Conservation (phyloP, 116 monocot genomes). For the Trichopus zeylanicus region DNA sequence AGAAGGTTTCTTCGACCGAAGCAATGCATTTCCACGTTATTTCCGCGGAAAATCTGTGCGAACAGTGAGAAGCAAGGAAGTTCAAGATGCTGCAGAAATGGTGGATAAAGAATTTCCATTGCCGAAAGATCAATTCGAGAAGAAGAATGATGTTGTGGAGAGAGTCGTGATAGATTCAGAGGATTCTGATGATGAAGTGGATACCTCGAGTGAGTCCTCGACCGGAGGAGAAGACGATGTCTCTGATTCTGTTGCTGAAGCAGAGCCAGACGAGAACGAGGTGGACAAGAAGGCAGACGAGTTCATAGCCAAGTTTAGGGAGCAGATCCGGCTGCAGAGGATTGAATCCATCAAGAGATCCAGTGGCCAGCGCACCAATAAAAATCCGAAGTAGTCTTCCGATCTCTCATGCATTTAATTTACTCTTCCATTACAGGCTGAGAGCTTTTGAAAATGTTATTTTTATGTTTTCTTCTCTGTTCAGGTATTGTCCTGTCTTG, state of each 20-base stretch:
- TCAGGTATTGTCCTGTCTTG: no score
- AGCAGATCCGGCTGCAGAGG: conserved; percentile 81
- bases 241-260: conserved; percentile 11
- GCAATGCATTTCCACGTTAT: not conserved
- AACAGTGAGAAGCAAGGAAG: conserved; percentile 13
- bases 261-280: conserved; percentile 46
- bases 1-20: not conserved
- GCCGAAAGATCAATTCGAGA: conserved; percentile 1
- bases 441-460: no score
- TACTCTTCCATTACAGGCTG: no score
- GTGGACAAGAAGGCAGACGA: conserved; percentile 93
- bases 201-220: not conserved
- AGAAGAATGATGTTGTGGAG: conserved; percentile 16
- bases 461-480: no score
- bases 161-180: conserved; percentile 16
- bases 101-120: not conserved
- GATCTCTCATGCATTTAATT: no score
- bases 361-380: conserved; percentile 11
- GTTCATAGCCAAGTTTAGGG: conserved; percentile 88
- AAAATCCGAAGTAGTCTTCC: no score
- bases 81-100: not conserved
- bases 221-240: conserved; percentile 12
- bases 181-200: conserved; percentile 18
- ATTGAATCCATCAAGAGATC: conserved; percentile 46
- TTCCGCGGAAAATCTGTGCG: conserved; percentile 6